Percentiles rank a stretch among this genome's conserved stretches.
Conservation (phyloP, 2,329 filamentous ascomycete genomes). For the Paecilomyces dactylethromorphus region DNA sequence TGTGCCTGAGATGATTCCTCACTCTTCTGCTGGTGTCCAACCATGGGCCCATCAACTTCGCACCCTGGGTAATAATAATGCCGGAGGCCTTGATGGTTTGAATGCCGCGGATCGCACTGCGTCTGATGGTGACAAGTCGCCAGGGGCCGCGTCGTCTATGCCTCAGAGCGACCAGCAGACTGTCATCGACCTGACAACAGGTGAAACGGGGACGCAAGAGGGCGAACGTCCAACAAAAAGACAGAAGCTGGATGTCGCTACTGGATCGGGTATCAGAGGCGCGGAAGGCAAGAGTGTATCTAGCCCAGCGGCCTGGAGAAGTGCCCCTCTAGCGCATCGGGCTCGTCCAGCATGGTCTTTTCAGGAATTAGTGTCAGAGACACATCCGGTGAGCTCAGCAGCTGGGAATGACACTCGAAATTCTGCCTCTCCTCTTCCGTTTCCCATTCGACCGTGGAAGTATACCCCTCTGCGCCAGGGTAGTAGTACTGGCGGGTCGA, state of each 20-base stretch:
- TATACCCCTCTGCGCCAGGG: conserved; percentile 13
- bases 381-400: conserved; percentile 14
- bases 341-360: conserved; percentile 35
- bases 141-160: conserved; percentile 16
- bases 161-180: conserved; percentile 20
- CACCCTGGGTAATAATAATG: conserved; percentile 20
- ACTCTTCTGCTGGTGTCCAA: conserved; percentile 34
- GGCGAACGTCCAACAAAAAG: conserved; percentile 30
- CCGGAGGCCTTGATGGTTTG: conserved; percentile 19
- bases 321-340: conserved; percentile 24
- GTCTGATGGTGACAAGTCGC: conserved; percentile 16
- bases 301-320: conserved; percentile 16
- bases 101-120: conserved; percentile 17
- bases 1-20: conserved; percentile 36
- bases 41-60: conserved; percentile 29
- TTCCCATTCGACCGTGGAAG: conserved; percentile 32
- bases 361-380: conserved; percentile 28
- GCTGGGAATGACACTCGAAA: conserved; percentile 16
- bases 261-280: conserved; percentile 10
- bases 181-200: conserved; percentile 31
- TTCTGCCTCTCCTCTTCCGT: conserved; percentile 26
- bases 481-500: conserved; percentile 8
- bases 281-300: conserved; percentile 19
- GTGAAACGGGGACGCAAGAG: conserved; percentile 23
- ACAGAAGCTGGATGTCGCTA: conserved; percentile 26